These are phyloP conservation scores for Andalucia godoyi DNA, from an alignment of 78 protist genomes.

Conservation along the genomic window DNA sequence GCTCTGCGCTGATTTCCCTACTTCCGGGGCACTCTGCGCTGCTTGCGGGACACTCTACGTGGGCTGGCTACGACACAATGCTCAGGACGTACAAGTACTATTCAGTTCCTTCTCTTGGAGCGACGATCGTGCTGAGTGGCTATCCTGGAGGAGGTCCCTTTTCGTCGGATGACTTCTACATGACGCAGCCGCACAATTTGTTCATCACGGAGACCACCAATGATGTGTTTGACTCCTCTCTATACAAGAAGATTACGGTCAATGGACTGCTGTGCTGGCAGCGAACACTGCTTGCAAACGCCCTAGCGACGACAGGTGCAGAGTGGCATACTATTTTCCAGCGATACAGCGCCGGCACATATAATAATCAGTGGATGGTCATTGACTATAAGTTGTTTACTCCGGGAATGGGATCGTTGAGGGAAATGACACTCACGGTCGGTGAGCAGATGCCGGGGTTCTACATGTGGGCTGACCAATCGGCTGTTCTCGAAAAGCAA, in stretches of 20 bases:
- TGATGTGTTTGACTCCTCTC: too few relatives aligned
- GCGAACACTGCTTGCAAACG: constrained; percentile 16
- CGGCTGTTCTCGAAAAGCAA: neutral
- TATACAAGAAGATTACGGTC: neutral
- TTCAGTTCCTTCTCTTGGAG: neutral
- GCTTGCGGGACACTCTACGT: constrained; percentile 42
- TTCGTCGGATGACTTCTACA: constrained; percentile 51
- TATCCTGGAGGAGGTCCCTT: constrained; percentile 27
- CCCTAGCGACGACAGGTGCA: neutral
- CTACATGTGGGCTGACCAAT: neutral
- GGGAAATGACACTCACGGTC: too few relatives aligned
- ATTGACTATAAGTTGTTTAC: constrained; percentile 55
- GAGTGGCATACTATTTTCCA: constrained; percentile 7
- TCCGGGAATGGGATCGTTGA: too few relatives aligned
- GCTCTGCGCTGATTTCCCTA: constrained; percentile 41
- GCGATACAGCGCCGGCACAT: constrained; percentile 57
- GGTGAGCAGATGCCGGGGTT: constrained; percentile 1
- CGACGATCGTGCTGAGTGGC: constrained; percentile 9
- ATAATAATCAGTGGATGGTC: constrained; percentile 64
- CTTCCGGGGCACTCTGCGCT: constrained; percentile 25
- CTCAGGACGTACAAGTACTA: constrained; percentile 47
- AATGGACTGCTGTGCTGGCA: constrained; percentile 15
- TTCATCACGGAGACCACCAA: constrained; percentile 56
- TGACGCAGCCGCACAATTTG: constrained; percentile 21
- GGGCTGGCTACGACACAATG: constrained; percentile 25